Base-by-base conservation (phyloP, 805 yeast species). In the Zygoascus biomembranicola region DNA sequence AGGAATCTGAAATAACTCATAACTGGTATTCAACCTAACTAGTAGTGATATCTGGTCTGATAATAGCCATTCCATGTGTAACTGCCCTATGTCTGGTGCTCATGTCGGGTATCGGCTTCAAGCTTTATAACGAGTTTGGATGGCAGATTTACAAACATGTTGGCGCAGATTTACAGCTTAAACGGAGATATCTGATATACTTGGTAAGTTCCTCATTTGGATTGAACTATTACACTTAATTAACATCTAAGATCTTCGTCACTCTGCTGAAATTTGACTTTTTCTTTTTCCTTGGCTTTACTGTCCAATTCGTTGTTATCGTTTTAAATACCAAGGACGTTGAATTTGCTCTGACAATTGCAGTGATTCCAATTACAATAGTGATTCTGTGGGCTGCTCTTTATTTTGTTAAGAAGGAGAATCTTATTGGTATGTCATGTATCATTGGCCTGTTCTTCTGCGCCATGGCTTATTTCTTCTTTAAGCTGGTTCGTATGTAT, bases 281-380 rank as follows among this genome's bases (percentile, higher is more conserved):
- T 44, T 77, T 76, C 68, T 77, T 76, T 65, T 77, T 77, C 55
- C 61, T 76, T 23, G 80, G 77, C 1, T 77, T 77, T 63, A 75
- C 79, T 1, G 66, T 77, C 31, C 81, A 77, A 59, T 77, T 75
- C 57, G 62, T 74, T 23, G 77, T 75, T 44, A 74, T 77, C 42
- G 73, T 77, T 66, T 64, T 76, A 13, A 59, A 65, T 43, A 63
- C 67, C 26, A 67, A 63, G 52, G 74, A 75, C 14, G 66, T 63
- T 19, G 80, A 77, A 59, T 77, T 77, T 58, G 75, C 69, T 4
- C 62, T 77, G 28, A 77, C 81, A 0, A 68, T 76, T 37, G 67
- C 71, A 16, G 77, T 75, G 46, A 64, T 77, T 18, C 80, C 80
- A 1, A 55, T 73, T 28, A 74, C 80, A 2, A 59, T 77, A 2